phyloP scores from a whole-genome alignment of 768 basidiomycete species.

The Mycena albidolilacea region DNA sequence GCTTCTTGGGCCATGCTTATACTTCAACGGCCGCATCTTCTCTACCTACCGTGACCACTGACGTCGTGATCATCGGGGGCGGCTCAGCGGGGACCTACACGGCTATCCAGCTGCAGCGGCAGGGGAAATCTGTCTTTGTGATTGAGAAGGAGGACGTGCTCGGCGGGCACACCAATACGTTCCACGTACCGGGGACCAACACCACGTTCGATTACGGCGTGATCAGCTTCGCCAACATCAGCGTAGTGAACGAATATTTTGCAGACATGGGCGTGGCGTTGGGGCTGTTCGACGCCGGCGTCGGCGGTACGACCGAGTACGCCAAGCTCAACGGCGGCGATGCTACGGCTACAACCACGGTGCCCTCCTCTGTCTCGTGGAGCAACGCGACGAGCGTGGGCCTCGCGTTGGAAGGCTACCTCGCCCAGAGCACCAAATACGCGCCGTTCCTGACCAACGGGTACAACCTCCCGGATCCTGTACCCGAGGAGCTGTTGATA shows the following conservation, averaged over 20 bases:
- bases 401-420: slow-evolving; percentile 12
- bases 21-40: slow-evolving; percentile 21
- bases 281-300: neutral
- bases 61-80: slow-evolving; percentile 22
- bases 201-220: slow-evolving; percentile 24
- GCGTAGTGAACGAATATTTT: slow-evolving; percentile 19
- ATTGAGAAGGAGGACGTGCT: slow-evolving; percentile 16
- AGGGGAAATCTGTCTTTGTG: slow-evolving; percentile 8
- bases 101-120: slow-evolving; percentile 20
- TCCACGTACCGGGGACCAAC: slow-evolving; percentile 19
- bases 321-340: slow-evolving; percentile 24
- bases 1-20: slow-evolving; percentile 23
- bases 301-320: slow-evolving; percentile 4
- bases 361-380: slow-evolving; percentile 13
- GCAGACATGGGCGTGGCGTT: slow-evolving; percentile 9
- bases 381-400: slow-evolving; percentile 13
- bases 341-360: slow-evolving; percentile 15
- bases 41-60: slow-evolving; percentile 25
- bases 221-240: slow-evolving; percentile 11
- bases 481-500: slow-evolving; percentile 20
- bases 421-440: slow-evolving; percentile 13
- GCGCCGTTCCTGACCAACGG: slow-evolving; percentile 21
- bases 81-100: slow-evolving; percentile 24
- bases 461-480: slow-evolving; percentile 24
- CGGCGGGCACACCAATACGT: slow-evolving; percentile 18